Evolutionary conservation across 345 rosid species (phyloP).

Genomic region (Melastoma malabathricum): DNA sequence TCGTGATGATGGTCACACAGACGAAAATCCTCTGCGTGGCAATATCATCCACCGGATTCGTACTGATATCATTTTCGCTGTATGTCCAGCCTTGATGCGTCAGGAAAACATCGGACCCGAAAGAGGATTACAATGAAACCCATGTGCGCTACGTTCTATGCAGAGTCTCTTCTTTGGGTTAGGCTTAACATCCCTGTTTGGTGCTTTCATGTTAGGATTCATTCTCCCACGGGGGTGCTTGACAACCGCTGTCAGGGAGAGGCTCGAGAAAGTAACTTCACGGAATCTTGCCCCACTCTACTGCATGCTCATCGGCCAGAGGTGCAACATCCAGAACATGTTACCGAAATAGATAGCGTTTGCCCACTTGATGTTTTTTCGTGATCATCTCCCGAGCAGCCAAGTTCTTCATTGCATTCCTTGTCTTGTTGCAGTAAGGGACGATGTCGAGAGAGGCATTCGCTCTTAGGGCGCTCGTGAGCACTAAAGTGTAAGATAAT

Average conservation of each 20-base stretch:
- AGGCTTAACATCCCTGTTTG: slow-evolving; percentile 39
- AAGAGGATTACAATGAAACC: slow-evolving; percentile 18
- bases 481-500: no score
- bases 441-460: slow-evolving; percentile 24
- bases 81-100: slow-evolving; percentile 34
- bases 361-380: slow-evolving; percentile 1
- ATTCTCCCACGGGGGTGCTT: slow-evolving; percentile 34
- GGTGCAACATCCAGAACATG: slow-evolving; percentile 15
- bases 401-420: slow-evolving; percentile 28
- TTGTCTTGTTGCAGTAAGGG: slow-evolving; percentile 14
- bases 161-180: slow-evolving; percentile 30
- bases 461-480: slow-evolving; percentile 45
- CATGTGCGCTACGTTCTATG: slow-evolving; percentile 30
- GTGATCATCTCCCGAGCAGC: slow-evolving; percentile 11
- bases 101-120: slow-evolving; percentile 6
- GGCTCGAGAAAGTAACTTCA: slow-evolving; percentile 26
- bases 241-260: slow-evolving; percentile 19
- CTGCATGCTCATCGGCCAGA: slow-evolving; percentile 28
- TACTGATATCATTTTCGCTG: slow-evolving; percentile 15
- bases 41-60: slow-evolving; percentile 15
- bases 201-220: slow-evolving; percentile 57
- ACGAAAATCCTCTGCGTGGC: slow-evolving; percentile 3
- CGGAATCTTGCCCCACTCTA: slow-evolving; percentile 37
- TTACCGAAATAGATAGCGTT: neutral
- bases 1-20: slow-evolving; percentile 8